phyloP scores from a whole-genome alignment of 2,329 filamentous ascomycete species.

The Dendryphion nanum region DNA sequence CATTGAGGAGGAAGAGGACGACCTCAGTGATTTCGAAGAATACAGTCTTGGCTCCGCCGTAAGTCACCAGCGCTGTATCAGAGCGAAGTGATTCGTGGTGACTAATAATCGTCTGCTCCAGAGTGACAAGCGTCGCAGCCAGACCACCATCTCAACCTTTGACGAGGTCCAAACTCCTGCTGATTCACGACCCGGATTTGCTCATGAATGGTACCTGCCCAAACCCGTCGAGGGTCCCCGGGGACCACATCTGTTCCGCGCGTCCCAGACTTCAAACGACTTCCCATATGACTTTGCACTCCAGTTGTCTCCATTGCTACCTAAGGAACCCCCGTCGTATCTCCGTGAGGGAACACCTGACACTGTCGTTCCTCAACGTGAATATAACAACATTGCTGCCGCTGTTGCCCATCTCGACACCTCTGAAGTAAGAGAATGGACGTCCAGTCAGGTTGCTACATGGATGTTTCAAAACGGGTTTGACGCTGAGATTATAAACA shows the following conservation, averaged over 20 bases:
- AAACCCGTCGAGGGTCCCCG: slow-evolving; percentile 75
- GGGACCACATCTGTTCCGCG: slow-evolving; percentile 83
- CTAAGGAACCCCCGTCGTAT: slow-evolving; percentile 56
- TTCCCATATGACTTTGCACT: slow-evolving; percentile 54
- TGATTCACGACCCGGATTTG: slow-evolving; percentile 52
- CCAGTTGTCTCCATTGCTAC: slow-evolving; percentile 71
- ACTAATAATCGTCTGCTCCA: slow-evolving; percentile 39
- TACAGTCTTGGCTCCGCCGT: slow-evolving; percentile 66
- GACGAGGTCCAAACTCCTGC: slow-evolving; percentile 80
- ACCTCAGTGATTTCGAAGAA: slow-evolving; percentile 43
- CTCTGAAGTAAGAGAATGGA: slow-evolving; percentile 63
- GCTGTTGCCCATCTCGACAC: slow-evolving; percentile 59
- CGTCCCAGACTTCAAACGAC: slow-evolving; percentile 60
- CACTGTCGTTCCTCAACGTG: slow-evolving; percentile 35
- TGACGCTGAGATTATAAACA: slow-evolving; percentile 73
- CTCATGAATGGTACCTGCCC: slow-evolving; percentile 58
- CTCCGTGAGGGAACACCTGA: slow-evolving; percentile 39
- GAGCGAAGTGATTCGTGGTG: neutral
- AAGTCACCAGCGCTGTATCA: slow-evolving; percentile 36
- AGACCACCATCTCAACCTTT: slow-evolving; percentile 83
- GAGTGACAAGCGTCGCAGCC: slow-evolving; percentile 63
- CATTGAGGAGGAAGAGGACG: slow-evolving; percentile 57
- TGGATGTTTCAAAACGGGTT: slow-evolving; percentile 86
- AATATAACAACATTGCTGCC: slow-evolving; percentile 54
- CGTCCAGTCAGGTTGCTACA: slow-evolving; percentile 73